These are phyloP conservation scores for Phytophthora crassamura DNA, from an alignment of 352 stramenopile genomes.

Conservation along the genomic window DNA sequence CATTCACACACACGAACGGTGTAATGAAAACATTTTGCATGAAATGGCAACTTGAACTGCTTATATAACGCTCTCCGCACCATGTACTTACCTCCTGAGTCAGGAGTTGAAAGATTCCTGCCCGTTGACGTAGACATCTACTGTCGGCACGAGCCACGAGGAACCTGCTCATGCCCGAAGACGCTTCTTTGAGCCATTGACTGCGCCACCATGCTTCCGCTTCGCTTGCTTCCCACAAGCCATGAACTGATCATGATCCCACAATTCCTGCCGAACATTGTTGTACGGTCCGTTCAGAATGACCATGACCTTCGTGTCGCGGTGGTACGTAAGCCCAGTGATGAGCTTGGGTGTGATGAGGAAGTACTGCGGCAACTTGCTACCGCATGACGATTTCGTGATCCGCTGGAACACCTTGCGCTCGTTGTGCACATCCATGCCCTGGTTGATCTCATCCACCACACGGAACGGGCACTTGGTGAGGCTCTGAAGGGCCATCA, in stretches of 20 bases:
- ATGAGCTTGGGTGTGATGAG: constrained; percentile 92
- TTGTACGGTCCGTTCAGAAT: constrained; percentile 90
- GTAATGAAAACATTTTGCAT: constrained; percentile 25
- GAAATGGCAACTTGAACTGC: constrained; percentile 17
- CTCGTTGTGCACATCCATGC: constrained; percentile 92
- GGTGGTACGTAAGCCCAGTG: constrained; percentile 83
- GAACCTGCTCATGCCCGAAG: constrained; percentile 31
- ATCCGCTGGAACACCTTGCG: constrained; percentile 91
- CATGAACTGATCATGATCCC: constrained; percentile 69
- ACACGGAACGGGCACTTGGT: constrained; percentile 90
- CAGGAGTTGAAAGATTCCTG: constrained; percentile 14
- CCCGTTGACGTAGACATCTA: constrained; percentile 17
- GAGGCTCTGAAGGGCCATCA: constrained; percentile 89
- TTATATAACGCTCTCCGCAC: constrained; percentile 26
- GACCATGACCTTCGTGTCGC: constrained; percentile 89
- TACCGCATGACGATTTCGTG: constrained; percentile 88
- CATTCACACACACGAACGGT: constrained; percentile 23
- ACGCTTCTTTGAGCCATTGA: constrained; percentile 36
- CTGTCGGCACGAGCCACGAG: constrained; percentile 1
- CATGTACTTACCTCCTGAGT: constrained; percentile 9
- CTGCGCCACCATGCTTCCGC: constrained; percentile 22
- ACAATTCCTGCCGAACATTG: constrained; percentile 77
- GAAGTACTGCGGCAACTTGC: constrained; percentile 89
- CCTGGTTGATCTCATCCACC: constrained; percentile 92
- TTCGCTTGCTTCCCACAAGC: constrained; percentile 45